A percentile compares a stretch with the other conserved stretches of the same genome.
These are phyloP conservation scores for Trichosporon faecale DNA, from an alignment of 1,284 basidiomycete species.

Conservation along the genomic window DNA sequence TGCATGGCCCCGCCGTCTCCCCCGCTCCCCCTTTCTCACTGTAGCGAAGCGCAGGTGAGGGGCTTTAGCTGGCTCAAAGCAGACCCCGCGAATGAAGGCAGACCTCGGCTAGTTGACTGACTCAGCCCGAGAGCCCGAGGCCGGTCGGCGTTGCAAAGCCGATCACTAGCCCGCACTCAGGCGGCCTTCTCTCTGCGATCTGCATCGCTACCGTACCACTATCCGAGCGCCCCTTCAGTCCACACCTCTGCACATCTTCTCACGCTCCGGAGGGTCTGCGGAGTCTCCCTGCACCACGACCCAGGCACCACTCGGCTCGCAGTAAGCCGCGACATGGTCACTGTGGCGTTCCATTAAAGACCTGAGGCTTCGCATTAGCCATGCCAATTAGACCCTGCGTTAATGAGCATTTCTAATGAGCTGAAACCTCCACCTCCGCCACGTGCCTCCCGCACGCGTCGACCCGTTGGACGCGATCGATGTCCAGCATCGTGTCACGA, in stretches of 20 bases:
- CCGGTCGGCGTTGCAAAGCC: not conserved
- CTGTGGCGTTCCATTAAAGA: not conserved
- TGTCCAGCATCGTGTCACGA: slow-evolving; percentile 9
- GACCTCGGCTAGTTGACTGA: slow-evolving; percentile 5
- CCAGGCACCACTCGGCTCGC: not conserved
- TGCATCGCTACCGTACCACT: not conserved
- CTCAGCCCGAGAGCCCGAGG: slow-evolving; percentile 7
- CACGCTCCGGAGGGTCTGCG: not conserved
- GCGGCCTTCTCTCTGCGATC: not conserved
- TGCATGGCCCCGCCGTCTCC: not conserved
- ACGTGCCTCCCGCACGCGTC: slow-evolving; percentile 5
- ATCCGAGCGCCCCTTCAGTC: too few relatives aligned
- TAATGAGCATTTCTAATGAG: not conserved
- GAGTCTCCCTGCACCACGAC: not conserved
- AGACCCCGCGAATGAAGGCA: not conserved
- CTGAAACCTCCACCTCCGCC: slow-evolving; percentile 2
- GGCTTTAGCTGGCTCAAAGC: not conserved
- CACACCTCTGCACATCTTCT: not conserved
- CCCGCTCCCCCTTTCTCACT: not conserved
- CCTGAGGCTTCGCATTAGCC: not conserved
- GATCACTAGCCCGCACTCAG: not conserved
- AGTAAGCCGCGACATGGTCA: not conserved
- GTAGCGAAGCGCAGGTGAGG: not conserved
- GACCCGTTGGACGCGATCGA: slow-evolving; percentile 1
- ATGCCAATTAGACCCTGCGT: not conserved